Percentiles rank a stretch among this genome's conserved stretches.
These are phyloP conservation scores for Ogataea salicorniae DNA, from an alignment of 805 yeast genomes.

Conservation along the genomic window DNA sequence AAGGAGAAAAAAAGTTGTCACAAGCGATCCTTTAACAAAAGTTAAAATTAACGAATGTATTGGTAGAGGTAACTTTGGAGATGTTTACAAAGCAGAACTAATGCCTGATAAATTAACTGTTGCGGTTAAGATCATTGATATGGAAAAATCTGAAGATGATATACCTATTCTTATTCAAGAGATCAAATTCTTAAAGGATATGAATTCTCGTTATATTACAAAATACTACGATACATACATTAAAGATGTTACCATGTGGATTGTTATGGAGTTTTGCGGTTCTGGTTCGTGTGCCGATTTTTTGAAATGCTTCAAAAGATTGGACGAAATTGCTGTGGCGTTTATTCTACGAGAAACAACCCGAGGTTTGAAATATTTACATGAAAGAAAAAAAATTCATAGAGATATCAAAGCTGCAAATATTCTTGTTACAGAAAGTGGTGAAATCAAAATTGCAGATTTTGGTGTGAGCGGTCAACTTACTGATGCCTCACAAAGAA, in stretches of 20 bases:
- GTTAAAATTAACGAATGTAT: conserved; percentile 48
- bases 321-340: conserved; percentile 57
- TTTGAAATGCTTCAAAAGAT: conserved; percentile 45
- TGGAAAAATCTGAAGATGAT: conserved; percentile 77
- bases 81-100: conserved; percentile 61
- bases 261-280: conserved; percentile 92
- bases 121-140: conserved; percentile 82
- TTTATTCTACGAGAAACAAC: conserved; percentile 60
- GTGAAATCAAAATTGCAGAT: conserved; percentile 79
- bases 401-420: conserved; percentile 91
- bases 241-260: conserved; percentile 69
- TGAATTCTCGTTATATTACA: conserved; percentile 65
- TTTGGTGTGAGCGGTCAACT: conserved; percentile 91
- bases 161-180: conserved; percentile 69
- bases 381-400: conserved; percentile 71
- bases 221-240: conserved; percentile 59
- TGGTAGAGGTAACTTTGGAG: conserved; percentile 85
- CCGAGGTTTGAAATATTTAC: conserved; percentile 72
- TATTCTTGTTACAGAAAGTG: conserved; percentile 63
- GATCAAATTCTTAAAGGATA: conserved; percentile 63
- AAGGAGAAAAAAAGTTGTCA: background rate
- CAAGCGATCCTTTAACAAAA: conserved; percentile 14
- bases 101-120: conserved; percentile 39
- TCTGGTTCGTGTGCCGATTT: conserved; percentile 89
- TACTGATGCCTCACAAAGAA: conserved; percentile 43